A percentile compares a stretch with the other conserved stretches of the same genome.
These are phyloP conservation scores for Coffea humblotiana DNA, from an alignment of 305 asterid species.

Conservation along the genomic window DNA sequence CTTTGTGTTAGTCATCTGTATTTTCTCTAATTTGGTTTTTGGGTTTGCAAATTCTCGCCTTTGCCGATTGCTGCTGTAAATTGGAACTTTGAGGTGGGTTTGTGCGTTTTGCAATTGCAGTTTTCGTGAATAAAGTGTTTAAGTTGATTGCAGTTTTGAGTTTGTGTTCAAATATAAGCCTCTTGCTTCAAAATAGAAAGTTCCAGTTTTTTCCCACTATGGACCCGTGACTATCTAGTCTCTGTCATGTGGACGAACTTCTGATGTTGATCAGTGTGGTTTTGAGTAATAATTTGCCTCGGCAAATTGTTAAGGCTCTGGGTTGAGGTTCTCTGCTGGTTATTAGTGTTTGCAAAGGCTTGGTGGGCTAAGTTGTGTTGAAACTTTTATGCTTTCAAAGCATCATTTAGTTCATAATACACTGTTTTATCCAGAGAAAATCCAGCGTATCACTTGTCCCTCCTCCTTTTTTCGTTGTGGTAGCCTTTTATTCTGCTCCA, in stretches of 20 bases:
- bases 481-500: not conserved
- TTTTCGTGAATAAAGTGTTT: not conserved
- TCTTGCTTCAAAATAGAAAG: not conserved
- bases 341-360: not conserved
- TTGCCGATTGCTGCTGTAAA: not conserved
- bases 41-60: too few relatives aligned
- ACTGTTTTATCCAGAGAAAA: not conserved
- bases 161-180: not conserved
- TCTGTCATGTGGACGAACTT: not conserved
- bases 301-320: not conserved
- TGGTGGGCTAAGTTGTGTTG: not conserved
- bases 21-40: not conserved
- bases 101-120: not conserved
- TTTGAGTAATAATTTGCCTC: not conserved
- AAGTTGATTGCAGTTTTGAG: too few relatives aligned
- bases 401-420: not conserved
- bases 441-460: not conserved
- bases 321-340: not conserved
- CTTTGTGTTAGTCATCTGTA: not conserved
- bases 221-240: not conserved
- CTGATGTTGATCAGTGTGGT: not conserved
- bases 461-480: not conserved
- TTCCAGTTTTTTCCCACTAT: not conserved
- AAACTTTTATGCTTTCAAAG: not conserved
- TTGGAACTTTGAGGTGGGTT: not conserved